Evolutionary conservation across 805 yeast species (phyloP).

Genomic region (Huiozyma sinensis): DNA sequence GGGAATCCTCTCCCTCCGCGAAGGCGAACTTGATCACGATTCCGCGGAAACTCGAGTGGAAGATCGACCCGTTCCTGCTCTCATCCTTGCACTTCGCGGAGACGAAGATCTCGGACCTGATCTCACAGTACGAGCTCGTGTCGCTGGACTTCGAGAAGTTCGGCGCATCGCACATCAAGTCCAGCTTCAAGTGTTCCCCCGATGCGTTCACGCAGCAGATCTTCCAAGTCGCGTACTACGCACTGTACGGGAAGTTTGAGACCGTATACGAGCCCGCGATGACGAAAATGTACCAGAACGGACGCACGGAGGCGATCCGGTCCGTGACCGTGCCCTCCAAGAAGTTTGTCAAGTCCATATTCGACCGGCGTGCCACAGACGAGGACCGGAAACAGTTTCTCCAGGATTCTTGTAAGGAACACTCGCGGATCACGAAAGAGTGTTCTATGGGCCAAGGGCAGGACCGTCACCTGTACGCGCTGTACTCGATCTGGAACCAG

Average conservation of each 20-base stretch:
- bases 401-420: conserved; percentile 60
- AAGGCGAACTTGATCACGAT: conserved; percentile 44
- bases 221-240: conserved; percentile 86
- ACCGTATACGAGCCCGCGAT: conserved; percentile 94
- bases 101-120: conserved; percentile 76
- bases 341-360: conserved; percentile 72
- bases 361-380: conserved; percentile 51
- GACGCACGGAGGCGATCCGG: conserved; percentile 87
- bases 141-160: conserved; percentile 58
- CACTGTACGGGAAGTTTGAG: conserved; percentile 85
- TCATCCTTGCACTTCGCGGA: conserved; percentile 82
- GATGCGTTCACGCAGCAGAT: conserved; percentile 94
- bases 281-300: conserved; percentile 82
- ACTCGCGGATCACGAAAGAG: conserved; percentile 53
- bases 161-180: conserved; percentile 69
- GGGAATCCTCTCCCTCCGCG: neutral
- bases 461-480: conserved; percentile 81
- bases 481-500: conserved; percentile 75
- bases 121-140: conserved; percentile 80
- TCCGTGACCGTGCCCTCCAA: conserved; percentile 75
- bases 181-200: conserved; percentile 73
- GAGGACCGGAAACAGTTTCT: conserved; percentile 49
- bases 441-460: conserved; percentile 79
- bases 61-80: conserved; percentile 63
- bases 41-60: conserved; percentile 87